Percentiles rank a stretch among this genome's conserved stretches.
Conservation (phyloP, 2,329 filamentous ascomycete genomes). For the Beauveria varroae region DNA sequence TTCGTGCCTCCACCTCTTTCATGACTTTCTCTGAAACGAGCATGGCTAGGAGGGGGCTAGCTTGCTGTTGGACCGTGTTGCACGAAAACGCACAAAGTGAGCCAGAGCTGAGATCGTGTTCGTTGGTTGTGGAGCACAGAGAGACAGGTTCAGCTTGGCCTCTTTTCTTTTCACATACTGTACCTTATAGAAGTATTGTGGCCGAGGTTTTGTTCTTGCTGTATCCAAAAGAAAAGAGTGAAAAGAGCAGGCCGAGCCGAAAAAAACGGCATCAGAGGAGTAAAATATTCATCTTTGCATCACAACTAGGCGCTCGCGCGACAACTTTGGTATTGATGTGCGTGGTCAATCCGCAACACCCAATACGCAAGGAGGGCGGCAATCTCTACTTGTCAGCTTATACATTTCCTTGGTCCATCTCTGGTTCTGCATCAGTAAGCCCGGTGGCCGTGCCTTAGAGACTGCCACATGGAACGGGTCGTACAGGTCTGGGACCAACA, state of each 20-base stretch:
- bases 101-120: constrained; percentile 1
- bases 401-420: not conserved
- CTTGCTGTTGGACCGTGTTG: not conserved
- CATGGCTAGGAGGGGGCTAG: not conserved
- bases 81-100: constrained; percentile 1
- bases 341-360: not conserved
- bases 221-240: not conserved
- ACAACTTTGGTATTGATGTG: not conserved
- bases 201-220: no score
- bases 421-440: not conserved
- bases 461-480: not conserved
- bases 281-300: not conserved
- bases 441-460: not conserved
- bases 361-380: not conserved
- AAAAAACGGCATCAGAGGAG: not conserved
- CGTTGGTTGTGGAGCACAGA: not conserved
- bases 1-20: not conserved
- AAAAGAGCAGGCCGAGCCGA: no score
- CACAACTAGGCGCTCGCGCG: not conserved
- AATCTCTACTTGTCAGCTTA: not conserved
- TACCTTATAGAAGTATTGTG: no score
- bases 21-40: not conserved
- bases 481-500: not conserved
- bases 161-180: not conserved
- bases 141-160: not conserved